Evolutionary conservation across 1,284 basidiomycete species (phyloP).

Genomic region (Bothia castanella): DNA sequence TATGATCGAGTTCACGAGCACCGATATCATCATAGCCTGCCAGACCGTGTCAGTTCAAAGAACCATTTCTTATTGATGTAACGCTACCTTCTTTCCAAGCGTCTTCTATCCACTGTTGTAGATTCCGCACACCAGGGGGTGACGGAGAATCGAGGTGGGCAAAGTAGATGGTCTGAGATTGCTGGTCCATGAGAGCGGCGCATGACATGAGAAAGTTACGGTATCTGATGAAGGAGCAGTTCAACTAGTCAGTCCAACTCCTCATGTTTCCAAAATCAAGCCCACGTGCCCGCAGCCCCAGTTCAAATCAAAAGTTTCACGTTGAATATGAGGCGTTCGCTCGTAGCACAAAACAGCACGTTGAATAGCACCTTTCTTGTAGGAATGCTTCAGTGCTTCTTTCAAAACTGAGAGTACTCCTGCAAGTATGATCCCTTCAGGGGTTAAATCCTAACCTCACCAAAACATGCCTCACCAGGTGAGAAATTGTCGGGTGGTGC

Average conservation of each 20-base stretch:
- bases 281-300: conserved; percentile 72
- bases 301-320: conserved; percentile 53
- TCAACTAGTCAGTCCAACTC: conserved; percentile 4
- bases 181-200: conserved; percentile 65
- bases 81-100: conserved; percentile 67
- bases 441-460: conserved; percentile 1
- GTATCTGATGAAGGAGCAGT: conserved; percentile 50
- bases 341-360: conserved; percentile 67
- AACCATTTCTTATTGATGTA: not conserved
- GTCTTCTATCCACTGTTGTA: conserved; percentile 75
- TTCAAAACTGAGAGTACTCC: conserved; percentile 68
- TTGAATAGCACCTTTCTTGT: conserved; percentile 48
- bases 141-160: conserved; percentile 51
- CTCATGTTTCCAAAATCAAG: not conserved
- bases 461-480: conserved; percentile 51
- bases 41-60: conserved; percentile 1
- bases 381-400: conserved; percentile 50
- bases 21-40: conserved; percentile 75
- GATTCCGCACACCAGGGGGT: conserved; percentile 64
- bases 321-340: conserved; percentile 55
- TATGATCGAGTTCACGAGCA: conserved; percentile 51
- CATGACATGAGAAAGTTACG: conserved; percentile 85
- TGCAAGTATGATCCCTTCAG: conserved; percentile 27
- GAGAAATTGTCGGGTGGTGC: conserved; percentile 66
- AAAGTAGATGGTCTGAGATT: conserved; percentile 55